Percentiles rank a stretch among this genome's conserved stretches.
Conservation (phyloP, 2,329 filamentous ascomycete genomes). For the Biscogniauxia sp. region DNA sequence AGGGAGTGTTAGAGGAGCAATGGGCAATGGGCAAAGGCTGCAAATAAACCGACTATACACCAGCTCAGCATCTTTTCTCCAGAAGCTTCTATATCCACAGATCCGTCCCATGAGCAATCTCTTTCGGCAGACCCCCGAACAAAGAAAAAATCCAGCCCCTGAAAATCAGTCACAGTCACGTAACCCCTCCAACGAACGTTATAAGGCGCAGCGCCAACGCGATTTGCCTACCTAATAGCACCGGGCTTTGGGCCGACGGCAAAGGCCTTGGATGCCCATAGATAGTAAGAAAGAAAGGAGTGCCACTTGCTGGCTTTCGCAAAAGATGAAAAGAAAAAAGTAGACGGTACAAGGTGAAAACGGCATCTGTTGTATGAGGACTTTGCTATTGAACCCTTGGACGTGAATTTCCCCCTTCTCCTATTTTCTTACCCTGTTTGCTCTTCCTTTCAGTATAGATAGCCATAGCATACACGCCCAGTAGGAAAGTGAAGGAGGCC, state of each 20-base stretch:
- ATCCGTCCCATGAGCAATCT: not conserved
- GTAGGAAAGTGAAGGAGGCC: too few relatives aligned
- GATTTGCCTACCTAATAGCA: not conserved
- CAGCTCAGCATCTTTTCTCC: not conserved
- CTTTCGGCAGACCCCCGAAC: not conserved
- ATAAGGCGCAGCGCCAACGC: not conserved
- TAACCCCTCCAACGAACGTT: not conserved
- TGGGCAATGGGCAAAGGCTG: not conserved
- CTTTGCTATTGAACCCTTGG: too few relatives aligned
- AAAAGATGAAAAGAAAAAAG: not conserved
- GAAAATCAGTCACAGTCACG: not conserved
- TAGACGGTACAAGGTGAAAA: too few relatives aligned
- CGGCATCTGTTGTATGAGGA: too few relatives aligned
- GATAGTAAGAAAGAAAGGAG: not conserved
- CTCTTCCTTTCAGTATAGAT: too few relatives aligned
- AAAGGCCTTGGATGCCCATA: not conserved
- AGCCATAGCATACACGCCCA: too few relatives aligned
- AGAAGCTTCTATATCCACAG: not conserved
- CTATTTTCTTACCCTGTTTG: too few relatives aligned
- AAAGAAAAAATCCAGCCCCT: not conserved
- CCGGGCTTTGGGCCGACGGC: not conserved
- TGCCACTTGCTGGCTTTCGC: too few relatives aligned
- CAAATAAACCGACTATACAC: not conserved
- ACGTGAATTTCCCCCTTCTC: too few relatives aligned
- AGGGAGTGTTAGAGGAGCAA: not conserved